Percentiles rank a stretch among this genome's conserved stretches.
These are phyloP conservation scores for Jacaranda copaia DNA, from an alignment of 257 asterid genomes.

Conservation along the genomic window DNA sequence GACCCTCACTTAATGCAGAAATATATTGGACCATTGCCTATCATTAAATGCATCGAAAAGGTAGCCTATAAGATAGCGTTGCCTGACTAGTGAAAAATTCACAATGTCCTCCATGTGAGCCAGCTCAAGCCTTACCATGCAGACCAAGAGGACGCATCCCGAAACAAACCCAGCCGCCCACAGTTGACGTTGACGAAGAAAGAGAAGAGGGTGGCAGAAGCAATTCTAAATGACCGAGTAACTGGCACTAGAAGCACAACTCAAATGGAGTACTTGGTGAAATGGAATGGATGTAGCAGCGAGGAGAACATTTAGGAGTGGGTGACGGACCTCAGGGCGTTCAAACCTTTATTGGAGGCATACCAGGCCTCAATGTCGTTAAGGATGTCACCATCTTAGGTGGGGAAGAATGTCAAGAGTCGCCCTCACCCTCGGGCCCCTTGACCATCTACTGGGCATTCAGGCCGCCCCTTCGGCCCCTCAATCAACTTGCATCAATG, in stretches of 20 bases:
- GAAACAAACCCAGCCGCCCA: not conserved
- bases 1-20: constrained; percentile 14
- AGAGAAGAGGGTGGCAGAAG: not conserved
- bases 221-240: not conserved
- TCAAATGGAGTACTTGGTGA: too few species aligned
- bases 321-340: not conserved
- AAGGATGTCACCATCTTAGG: not conserved
- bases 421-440: too few species aligned
- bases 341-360: not conserved
- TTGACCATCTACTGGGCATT: too few species aligned
- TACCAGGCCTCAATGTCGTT: not conserved
- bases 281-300: not conserved
- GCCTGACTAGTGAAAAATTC: not conserved
- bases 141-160: not conserved
- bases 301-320: not conserved
- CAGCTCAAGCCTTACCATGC: not conserved
- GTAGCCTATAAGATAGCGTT: not conserved
- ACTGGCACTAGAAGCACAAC: not conserved
- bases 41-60: not conserved
- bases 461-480: too few species aligned
- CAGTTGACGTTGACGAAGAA: not conserved
- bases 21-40: not conserved
- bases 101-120: constrained; percentile 2
- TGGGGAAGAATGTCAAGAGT: too few species aligned
- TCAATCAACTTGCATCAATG: too few species aligned